Conservation (phyloP, 169 alveolate species). For the Plasmodium relictum region DNA sequence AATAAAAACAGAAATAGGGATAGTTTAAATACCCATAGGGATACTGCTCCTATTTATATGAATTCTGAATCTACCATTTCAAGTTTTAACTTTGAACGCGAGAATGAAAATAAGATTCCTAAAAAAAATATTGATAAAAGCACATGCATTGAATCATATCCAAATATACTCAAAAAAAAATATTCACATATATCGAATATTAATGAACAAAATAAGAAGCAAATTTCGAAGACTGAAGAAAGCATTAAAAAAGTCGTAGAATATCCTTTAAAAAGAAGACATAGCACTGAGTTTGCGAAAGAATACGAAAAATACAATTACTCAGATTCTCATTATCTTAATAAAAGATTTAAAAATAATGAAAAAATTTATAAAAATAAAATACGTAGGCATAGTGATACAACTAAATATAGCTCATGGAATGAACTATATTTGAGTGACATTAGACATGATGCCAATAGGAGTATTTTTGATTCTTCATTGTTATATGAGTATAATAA, state of each 20-base stretch:
- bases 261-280: slow-evolving; percentile 57
- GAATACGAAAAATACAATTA: slow-evolving; percentile 35
- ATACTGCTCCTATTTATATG: slow-evolving; percentile 32
- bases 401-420: background rate
- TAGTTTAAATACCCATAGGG: slow-evolving; percentile 42
- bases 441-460: background rate
- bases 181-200: slow-evolving; percentile 13
- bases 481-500: slow-evolving; percentile 9
- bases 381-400: slow-evolving; percentile 60
- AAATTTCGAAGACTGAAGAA: background rate
- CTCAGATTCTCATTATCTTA: slow-evolving; percentile 19
- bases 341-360: slow-evolving; percentile 4
- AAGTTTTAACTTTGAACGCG: slow-evolving; percentile 57
- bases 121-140: slow-evolving; percentile 7
- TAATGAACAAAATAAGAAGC: background rate
- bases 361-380: slow-evolving; percentile 12
- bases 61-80: slow-evolving; percentile 67
- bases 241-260: background rate
- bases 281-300: slow-evolving; percentile 33
- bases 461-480: background rate
- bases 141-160: background rate
- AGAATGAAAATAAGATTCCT: slow-evolving; percentile 13
- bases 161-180: background rate
- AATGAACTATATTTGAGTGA: slow-evolving; percentile 8
- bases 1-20: slow-evolving; percentile 21